Base-by-base conservation (phyloP, 1,284 basidiomycete species). In the Cutaneotrichosporon sp. region DNA sequence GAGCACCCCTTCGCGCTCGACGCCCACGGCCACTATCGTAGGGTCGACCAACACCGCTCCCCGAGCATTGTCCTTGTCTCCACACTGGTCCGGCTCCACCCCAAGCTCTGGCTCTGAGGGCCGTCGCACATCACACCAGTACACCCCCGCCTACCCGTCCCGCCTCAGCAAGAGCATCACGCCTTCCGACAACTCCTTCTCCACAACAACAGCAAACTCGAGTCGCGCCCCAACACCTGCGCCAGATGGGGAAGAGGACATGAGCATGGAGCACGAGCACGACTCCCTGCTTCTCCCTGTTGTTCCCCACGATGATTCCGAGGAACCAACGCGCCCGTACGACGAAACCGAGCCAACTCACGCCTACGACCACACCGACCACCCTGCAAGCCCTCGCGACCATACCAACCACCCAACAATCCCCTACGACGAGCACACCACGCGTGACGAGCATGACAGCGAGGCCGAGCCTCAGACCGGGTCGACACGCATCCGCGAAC, bases 151-250 rank as follows among this genome's bases (percentile, higher is more conserved):
- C 2, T 69, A 74, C 42, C 79, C 79, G 2, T 76, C 74, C 10
- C 66, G 79, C 4, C 65, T 80, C 2, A 76, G 77, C 67, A 79
- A 79, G 63, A 75, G 72, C 22, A 71, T 79, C 38, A 79, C 79
- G 1, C 79, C 79, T 0, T 72, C 72, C 11, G 66, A 68, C 47
- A 63, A 53, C 43, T 67, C 69, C 13, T 64, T 69, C 38, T 42
- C 38, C 50, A 67, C 63, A 1, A 71, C 69, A 8, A 62, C 64
- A 20, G 33, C 46, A 2, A 46, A 27, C 20, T 57, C 25, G 60
- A 62, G 25, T 16, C 52, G 38, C 31, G 56, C 2, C 20, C 54
- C 22, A 47, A 63, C 38, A 31, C 60, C 24, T 22, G 14, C 18
- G 9, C 56, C n/a, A 10, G 54, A 55, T 11, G 53, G 53, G 29